Evolutionary conservation across 306 rosid genomes (phyloP).

Genomic region (Citrullus amarus): DNA sequence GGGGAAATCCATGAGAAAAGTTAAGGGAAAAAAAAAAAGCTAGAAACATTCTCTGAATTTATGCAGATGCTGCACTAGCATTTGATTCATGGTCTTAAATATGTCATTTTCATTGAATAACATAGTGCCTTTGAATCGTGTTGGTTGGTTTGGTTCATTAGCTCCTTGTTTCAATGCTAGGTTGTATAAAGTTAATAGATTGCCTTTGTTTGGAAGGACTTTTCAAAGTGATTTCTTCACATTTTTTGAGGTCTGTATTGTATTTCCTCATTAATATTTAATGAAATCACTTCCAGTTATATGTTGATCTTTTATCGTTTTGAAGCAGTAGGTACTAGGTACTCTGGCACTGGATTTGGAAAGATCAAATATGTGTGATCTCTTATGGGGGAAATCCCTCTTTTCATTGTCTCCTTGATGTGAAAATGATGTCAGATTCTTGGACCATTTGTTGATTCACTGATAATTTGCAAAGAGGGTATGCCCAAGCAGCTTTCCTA

Average conservation of each 20-base stretch:
- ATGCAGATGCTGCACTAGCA: background rate
- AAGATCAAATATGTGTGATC: background rate
- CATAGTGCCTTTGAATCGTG: background rate
- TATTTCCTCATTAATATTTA: background rate
- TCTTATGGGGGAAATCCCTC: background rate
- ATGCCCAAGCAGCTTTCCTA: background rate
- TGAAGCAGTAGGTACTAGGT: background rate
- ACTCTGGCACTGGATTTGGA: background rate
- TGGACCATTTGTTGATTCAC: background rate
- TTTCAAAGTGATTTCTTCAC: background rate
- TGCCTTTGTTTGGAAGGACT: background rate
- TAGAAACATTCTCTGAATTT: background rate
- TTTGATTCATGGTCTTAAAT: background rate
- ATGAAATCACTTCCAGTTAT: background rate
- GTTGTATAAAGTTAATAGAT: background rate
- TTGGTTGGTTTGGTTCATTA: background rate
- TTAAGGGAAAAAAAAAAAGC: background rate
- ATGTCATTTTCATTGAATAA: background rate
- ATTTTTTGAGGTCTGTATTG: background rate
- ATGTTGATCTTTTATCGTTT: background rate
- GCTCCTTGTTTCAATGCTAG: background rate
- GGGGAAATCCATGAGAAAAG: conserved; percentile 5
- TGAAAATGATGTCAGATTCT: background rate
- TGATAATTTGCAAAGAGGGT: background rate
- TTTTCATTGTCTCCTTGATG: background rate